Evolutionary conservation across 768 basidiomycete species (phyloP), one percentile per base, ranked within the genome.

Genomic region (Mrakia gelida): DNA sequence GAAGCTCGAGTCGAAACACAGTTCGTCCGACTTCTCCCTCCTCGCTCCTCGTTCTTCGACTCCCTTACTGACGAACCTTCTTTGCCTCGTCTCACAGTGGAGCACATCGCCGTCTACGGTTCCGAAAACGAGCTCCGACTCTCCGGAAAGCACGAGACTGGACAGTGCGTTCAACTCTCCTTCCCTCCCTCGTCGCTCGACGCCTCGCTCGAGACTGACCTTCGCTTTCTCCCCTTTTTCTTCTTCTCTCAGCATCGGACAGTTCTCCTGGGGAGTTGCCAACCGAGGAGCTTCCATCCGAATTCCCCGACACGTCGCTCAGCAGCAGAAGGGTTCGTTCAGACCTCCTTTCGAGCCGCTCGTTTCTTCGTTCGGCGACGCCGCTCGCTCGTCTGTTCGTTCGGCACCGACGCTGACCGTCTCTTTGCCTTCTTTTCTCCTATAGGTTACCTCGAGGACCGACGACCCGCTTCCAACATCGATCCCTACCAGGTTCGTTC

Each of bases 221-320:
- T 45, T 45, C 15, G 11, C 15, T 2, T 16, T 10, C 49, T 21
- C 18, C 18, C n/a, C 49, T 52, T 13, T 52, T 16, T 21, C 49
- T 52, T 21, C 18, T 5, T 21, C 49, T 7, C 49, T 52, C 49
- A 52, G 49, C 86, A 98, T 98, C 82, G 88, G 90, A 81, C 84
- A 85, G 76, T 99, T 99, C 88, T 92, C 91, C 82, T 92, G 92
- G 79, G 97, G 97, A 86, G 93, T 98, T 80, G 97, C 97, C 81
- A 92, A 97, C 88, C 94, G 96, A 85, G 97, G 95, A 82, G 95
- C 96, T 67, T 95, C 94, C 43, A 93, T 97, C 84, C 93, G 95
- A 87, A 91, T 99, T 67, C 97, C 97, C 68, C 88, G 96, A 82
- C 92, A 95, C 84, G 95, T 98, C 82, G 92, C 91, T 73, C 87